phyloP scores from a whole-genome alignment of 176 grass and related monocot species.

The Tillandsia fasciculata region DNA sequence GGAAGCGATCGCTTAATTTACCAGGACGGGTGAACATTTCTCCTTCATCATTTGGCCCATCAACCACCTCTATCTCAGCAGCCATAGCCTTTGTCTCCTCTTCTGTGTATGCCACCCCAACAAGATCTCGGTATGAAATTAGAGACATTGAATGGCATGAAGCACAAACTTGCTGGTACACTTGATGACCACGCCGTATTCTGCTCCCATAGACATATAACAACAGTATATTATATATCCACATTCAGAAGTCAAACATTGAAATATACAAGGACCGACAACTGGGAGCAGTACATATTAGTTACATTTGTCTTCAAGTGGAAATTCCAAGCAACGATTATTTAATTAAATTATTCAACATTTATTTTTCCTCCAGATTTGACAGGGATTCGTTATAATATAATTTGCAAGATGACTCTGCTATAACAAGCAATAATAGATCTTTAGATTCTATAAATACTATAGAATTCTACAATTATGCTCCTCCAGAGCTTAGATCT shows the following conservation, averaged over 20 bases:
- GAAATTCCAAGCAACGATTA: no score
- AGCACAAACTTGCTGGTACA: slow-evolving; percentile 50
- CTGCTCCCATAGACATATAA: neutral
- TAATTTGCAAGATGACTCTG: neutral
- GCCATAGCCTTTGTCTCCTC: neutral
- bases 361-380: neutral
- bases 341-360: no score
- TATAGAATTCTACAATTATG: neutral
- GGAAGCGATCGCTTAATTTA: slow-evolving; percentile 92
- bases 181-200: slow-evolving; percentile 29
- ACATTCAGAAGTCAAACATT: no score
- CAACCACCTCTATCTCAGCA: slow-evolving; percentile 36
- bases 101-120: neutral
- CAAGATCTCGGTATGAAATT: slow-evolving; percentile 22
- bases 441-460: neutral
- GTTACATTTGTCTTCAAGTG: no score
- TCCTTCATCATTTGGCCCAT: slow-evolving; percentile 48
- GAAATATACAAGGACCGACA: no score
- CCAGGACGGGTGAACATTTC: slow-evolving; percentile 83
- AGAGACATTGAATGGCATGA: slow-evolving; percentile 59
- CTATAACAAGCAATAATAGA: neutral
- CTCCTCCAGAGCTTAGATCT: no score
- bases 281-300: no score
- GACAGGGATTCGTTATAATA: neutral
- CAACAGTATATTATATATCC: no score